These are phyloP conservation scores for Backusella luteola DNA, from an alignment of 192 early-diverging fungal species.

Conservation along the genomic window DNA sequence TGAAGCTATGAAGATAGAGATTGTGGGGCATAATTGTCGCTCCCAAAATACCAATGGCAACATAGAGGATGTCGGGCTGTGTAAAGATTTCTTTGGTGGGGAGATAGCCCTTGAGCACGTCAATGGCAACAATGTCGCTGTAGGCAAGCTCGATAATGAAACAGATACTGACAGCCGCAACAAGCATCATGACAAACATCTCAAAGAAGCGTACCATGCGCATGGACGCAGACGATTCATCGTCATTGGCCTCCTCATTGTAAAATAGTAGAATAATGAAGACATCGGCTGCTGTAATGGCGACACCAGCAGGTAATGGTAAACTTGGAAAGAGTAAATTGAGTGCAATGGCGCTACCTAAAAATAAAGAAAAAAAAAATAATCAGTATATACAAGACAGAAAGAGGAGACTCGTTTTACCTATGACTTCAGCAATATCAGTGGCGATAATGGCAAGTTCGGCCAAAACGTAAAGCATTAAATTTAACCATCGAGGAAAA, in stretches of 20 bases:
- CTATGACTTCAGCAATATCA: constrained; percentile 81
- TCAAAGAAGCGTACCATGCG: constrained; percentile 63
- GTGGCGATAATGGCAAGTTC: constrained; percentile 81
- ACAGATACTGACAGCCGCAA: constrained; percentile 62
- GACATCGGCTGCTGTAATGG: constrained; percentile 74
- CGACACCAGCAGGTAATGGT: constrained; percentile 69
- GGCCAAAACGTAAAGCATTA: constrained; percentile 66
- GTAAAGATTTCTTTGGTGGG: constrained; percentile 58
- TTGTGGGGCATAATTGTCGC: constrained; percentile 80
- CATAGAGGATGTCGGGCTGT: constrained; percentile 54
- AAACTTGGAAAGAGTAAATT: constrained; percentile 67
- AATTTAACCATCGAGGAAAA: constrained; percentile 58
- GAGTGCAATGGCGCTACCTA: constrained; percentile 77
- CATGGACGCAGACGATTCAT: constrained; percentile 19
- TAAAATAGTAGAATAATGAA: constrained; percentile 64
- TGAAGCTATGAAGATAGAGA: constrained; percentile 73
- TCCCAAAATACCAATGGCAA: constrained; percentile 82
- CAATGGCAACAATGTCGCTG: constrained; percentile 54
- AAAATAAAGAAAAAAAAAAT: background rate
- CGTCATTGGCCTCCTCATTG: constrained; percentile 47
- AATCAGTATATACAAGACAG: background rate
- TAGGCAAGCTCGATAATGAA: constrained; percentile 63
- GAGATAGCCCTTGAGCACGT: constrained; percentile 65
- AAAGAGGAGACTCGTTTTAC: background rate
- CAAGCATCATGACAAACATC: constrained; percentile 61